Percentiles rank a stretch among this genome's conserved stretches.
phyloP scores from a whole-genome alignment of 2,329 filamentous ascomycete genomes.

The Aspergillus sp. region DNA sequence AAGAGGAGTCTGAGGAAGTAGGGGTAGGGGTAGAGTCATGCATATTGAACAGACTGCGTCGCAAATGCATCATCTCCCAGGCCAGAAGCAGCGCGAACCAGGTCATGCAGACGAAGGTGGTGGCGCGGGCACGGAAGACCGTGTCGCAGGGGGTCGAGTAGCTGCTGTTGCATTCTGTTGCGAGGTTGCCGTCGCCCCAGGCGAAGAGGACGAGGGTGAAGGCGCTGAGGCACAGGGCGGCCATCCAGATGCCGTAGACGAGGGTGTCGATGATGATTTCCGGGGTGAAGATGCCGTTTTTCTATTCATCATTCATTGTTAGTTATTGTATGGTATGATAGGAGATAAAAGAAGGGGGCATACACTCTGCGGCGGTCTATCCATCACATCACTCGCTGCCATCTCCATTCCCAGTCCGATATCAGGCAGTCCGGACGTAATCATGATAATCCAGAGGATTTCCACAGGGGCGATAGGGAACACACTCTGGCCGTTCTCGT shows the following conservation, averaged over 20 bases:
- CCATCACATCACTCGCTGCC: conserved; percentile 75
- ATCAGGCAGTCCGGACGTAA: conserved; percentile 83
- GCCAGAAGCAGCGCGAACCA: conserved; percentile 77
- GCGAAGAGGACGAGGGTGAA: conserved; percentile 68
- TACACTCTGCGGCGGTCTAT: conserved; percentile 69
- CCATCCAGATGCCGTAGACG: conserved; percentile 78
- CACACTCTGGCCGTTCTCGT: conserved; percentile 69
- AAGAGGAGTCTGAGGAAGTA: background rate
- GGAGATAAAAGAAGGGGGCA: no score
- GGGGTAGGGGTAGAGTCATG: conserved; percentile 37
- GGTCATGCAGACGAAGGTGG: conserved; percentile 72
- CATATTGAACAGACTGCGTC: conserved; percentile 74
- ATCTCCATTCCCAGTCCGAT: conserved; percentile 83
- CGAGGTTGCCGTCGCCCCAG: conserved; percentile 62
- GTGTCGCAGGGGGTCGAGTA: conserved; percentile 60
- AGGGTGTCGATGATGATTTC: conserved; percentile 79
- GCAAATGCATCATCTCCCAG: conserved; percentile 75
- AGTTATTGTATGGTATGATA: no score
- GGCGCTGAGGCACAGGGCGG: conserved; percentile 63
- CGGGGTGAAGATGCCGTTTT: conserved; percentile 72
- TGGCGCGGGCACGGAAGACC: conserved; percentile 71
- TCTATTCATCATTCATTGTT: conserved; percentile 30
- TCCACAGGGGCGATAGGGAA: conserved; percentile 84
- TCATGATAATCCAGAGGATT: conserved; percentile 93
- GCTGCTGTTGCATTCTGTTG: conserved; percentile 60